Evolutionary conservation across 441 rosid species (phyloP), one percentile per base, ranked within the genome.

Genomic region (Erodium moschatum): DNA sequence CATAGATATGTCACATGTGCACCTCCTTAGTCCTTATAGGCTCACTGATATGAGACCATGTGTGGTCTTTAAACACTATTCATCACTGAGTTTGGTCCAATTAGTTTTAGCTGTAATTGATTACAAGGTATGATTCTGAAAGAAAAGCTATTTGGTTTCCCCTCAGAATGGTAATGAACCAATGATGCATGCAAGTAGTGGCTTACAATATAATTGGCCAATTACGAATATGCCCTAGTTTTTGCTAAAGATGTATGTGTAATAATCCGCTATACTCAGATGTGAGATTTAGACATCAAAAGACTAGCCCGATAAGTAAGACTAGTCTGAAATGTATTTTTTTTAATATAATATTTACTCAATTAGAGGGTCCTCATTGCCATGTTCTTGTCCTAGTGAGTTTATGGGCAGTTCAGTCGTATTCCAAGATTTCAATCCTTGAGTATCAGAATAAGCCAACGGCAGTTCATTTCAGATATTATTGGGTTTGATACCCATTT

Each of bases 131-230:
- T 52, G 18, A 15, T 15, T n/a, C 15, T 5, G 60, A 52, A n/a
- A n/a, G 60, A 52, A 50, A 15, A 52, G 16, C 7, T 52, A 16
- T 18, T 52, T 52, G 20, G 44, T 38, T 38, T 6, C 9, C 44
- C 44, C 44, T 38, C 44, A 38, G 7, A 52, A 52, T 52, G 18
- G 19, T 52, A 52, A 52, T 52, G 60, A 52, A 52, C 20, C 60
- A n/a, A 52, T 52, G 16, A 52, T 52, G 60, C 60, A 52, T 52
- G 8, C 60, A 52, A 52, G 20, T n/a, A 18, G 60, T 52, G 60
- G 20, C 60, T 52, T 15, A 7, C 18, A 52, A 50, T 50, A 13
- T 50, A 13, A 50, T 50, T 50, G 58, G 16, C n/a, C 1, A 50
- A 4, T 50, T 13, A 52, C 20, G 4, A 12, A 11, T 48, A 48